Evolutionary conservation across 768 basidiomycete genomes (phyloP).

Genomic region (Lanmaoa rubissima): DNA sequence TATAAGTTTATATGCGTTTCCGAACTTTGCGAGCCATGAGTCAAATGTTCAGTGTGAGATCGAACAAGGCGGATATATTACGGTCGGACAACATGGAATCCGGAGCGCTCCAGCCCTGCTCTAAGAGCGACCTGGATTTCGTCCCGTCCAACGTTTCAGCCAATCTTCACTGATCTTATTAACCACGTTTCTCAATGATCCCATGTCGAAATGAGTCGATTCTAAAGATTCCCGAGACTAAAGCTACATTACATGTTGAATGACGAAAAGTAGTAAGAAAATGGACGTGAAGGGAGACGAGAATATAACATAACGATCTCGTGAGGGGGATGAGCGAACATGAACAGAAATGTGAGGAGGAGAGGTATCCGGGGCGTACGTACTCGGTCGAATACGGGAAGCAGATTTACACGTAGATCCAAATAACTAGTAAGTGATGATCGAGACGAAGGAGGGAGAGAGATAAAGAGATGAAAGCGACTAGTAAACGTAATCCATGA

Average conservation of each 20-base stretch:
- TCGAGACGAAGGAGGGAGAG: not conserved
- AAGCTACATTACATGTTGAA: slow-evolving; percentile 2
- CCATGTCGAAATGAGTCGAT: no score
- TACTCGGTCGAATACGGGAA: not conserved
- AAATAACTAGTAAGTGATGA: not conserved
- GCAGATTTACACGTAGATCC: not conserved
- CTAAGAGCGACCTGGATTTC: no score
- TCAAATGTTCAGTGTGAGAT: no score
- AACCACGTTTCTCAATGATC: no score
- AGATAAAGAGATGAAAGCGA: not conserved
- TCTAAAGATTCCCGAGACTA: not conserved
- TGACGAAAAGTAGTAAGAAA: not conserved
- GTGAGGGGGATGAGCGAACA: not conserved
- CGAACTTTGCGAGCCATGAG: no score
- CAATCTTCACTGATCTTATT: no score
- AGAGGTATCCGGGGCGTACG: slow-evolving; percentile 5
- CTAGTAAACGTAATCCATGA: not conserved
- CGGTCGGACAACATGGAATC: no score
- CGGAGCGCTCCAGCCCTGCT: no score
- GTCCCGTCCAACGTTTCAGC: no score
- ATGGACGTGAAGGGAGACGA: not conserved
- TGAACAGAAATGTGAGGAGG: not conserved
- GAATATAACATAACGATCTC: not conserved
- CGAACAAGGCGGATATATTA: no score
- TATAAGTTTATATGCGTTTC: no score